Base-by-base conservation (phyloP, 768 basidiomycete species). In the Boletus reticuloceps region DNA sequence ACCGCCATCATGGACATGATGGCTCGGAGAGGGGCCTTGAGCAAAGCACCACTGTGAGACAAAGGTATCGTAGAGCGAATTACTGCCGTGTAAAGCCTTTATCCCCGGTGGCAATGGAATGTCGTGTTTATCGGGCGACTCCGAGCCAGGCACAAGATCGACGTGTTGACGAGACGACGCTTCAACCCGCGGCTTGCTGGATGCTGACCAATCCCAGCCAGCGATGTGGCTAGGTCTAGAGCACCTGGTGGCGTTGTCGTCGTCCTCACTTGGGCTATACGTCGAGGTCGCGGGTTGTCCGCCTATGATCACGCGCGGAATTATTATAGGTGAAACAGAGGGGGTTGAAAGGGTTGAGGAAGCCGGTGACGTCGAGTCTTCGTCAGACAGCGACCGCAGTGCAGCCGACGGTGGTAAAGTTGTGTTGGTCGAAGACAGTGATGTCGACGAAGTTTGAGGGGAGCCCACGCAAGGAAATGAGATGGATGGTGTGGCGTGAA, bases 1-100 rank as follows among this genome's bases (percentile, higher is more conserved):
- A 5, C 50, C 53, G 6, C 52, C 54, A 11, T 49, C 47, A 49
- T 63, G 66, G 3, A n/a, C 17, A 25, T 47, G 22, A 40, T 57
- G 55, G 9, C 44, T 56, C 52, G 51, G 74, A 50, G 62, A 74
- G 65, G 67, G 67, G 50, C 44, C 76, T 59, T 79, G 77, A 9
- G 83, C 84, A 68, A 88, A 88, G 67, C 86, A 87, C 86, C 86
- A 88, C 65, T 84, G 80, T 51, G 73, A 62, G 47, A 87, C 79
- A 55, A 87, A 82, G 22, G 83, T 82, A 51, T 85, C 78, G 62
- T 86, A 86, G 16, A 71, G 69, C 29, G 72, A 65, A 41, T 74
- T 70, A 75, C 52, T 61, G 40, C 56, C 46, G 8, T 40, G 17
- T 13, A 54, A 7, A 11, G 27, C 40, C 11, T 43, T 50, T 32